phyloP scores from a whole-genome alignment of 805 yeast species.

The Yamadazyma akitaensis region DNA sequence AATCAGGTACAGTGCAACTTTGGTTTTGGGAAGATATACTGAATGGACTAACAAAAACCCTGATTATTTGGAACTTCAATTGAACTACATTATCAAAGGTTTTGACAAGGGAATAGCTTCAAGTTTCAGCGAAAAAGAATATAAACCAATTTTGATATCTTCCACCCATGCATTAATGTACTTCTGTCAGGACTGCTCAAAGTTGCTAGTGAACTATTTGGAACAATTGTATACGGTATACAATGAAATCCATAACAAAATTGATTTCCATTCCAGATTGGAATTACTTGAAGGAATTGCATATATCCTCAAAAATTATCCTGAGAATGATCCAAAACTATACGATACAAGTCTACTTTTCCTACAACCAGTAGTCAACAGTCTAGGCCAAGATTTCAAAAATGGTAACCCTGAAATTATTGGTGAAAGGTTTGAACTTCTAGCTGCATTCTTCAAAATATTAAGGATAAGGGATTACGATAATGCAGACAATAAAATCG shows the following conservation, averaged over 20 bases:
- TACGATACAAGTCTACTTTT: conserved; percentile 58
- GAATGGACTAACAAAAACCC: conserved; percentile 93
- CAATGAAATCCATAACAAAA: conserved; percentile 44
- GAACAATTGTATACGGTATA: conserved; percentile 77
- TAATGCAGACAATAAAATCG: conserved; percentile 46
- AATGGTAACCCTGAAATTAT: conserved; percentile 29
- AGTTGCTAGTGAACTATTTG: conserved; percentile 58
- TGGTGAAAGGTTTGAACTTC: conserved; percentile 72
- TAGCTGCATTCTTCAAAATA: conserved; percentile 57
- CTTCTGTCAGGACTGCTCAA: conserved; percentile 88
- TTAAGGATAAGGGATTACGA: conserved; percentile 47
- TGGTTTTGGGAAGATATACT: conserved; percentile 93
- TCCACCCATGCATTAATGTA: conserved; percentile 92
- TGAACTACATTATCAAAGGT: conserved; percentile 79
- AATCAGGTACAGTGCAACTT: conserved; percentile 86
- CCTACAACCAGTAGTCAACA: conserved; percentile 59
- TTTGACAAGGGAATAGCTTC: conserved; percentile 38
- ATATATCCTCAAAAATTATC: conserved; percentile 66
- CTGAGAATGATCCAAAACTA: conserved; percentile 42
- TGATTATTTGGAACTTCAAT: conserved; percentile 73
- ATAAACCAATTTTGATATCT: conserved; percentile 64
- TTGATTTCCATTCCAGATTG: conserved; percentile 67
- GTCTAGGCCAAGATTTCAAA: conserved; percentile 28
- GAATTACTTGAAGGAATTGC: conserved; percentile 90
- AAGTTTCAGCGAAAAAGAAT: conserved; percentile 10